These are phyloP conservation scores for Pulveroboletus sp. DNA, from an alignment of 768 basidiomycete genomes.

Conservation along the genomic window DNA sequence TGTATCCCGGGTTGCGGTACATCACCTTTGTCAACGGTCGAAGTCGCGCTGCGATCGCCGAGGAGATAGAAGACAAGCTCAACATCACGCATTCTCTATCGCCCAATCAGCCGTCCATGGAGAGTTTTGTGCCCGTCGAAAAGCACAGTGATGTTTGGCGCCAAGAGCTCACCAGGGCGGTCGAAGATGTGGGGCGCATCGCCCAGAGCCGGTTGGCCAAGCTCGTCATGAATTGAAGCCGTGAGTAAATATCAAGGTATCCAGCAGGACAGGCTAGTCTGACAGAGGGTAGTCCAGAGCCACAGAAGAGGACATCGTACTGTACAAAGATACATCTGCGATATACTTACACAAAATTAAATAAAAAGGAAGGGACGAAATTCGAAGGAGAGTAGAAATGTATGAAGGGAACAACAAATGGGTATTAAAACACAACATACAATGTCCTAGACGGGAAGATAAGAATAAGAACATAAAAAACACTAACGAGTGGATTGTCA, in stretches of 20 bases:
- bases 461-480: slow-evolving; percentile 32
- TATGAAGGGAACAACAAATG: not conserved
- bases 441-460: slow-evolving; percentile 21
- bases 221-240: slow-evolving; percentile 7
- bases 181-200: slow-evolving; percentile 70
- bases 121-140: slow-evolving; percentile 36
- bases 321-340: slow-evolving; percentile 14
- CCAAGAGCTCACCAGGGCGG: slow-evolving; percentile 65
- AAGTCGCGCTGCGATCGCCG: slow-evolving; percentile 61
- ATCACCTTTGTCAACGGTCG: slow-evolving; percentile 93
- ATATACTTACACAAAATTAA: slow-evolving; percentile 9
- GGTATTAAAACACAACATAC: slow-evolving; percentile 26
- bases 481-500: slow-evolving; percentile 12
- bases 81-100: slow-evolving; percentile 48
- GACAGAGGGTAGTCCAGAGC: not conserved
- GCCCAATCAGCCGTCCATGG: slow-evolving; percentile 33
- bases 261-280: not conserved
- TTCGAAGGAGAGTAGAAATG: slow-evolving; percentile 7
- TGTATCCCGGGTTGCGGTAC: slow-evolving; percentile 74
- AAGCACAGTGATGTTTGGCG: slow-evolving; percentile 50
- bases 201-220: slow-evolving; percentile 62
- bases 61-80: slow-evolving; percentile 75
- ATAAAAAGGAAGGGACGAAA: not conserved
- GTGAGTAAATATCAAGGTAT: not conserved
- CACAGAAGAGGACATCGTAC: slow-evolving; percentile 4